phyloP scores from a whole-genome alignment of 1,139 yeast species.

The Yarrowia galli region DNA sequence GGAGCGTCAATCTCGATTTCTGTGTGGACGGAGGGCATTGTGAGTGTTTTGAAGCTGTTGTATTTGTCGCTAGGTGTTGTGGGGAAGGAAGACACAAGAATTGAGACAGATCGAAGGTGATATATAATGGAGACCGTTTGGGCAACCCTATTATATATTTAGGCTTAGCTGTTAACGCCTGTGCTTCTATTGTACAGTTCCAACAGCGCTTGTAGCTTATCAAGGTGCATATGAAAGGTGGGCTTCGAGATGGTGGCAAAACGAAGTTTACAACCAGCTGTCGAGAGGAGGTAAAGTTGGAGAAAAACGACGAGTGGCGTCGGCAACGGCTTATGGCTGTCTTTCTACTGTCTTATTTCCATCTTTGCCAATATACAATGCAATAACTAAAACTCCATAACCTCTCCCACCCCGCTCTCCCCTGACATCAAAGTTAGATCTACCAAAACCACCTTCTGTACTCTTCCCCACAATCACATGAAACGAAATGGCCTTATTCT shows the following conservation, averaged over 20 bases:
- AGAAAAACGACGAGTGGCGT: background rate
- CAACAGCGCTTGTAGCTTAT: background rate
- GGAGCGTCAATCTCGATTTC: conserved; percentile 31
- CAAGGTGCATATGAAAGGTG: conserved; percentile 22
- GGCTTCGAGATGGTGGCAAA: background rate
- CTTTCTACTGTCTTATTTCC: background rate
- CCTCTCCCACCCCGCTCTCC: too few species aligned
- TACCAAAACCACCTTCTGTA: background rate
- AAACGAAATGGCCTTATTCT: conserved; percentile 8
- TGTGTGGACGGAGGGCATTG: conserved; percentile 17
- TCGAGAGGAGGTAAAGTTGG: background rate
- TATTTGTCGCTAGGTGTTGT: too few species aligned
- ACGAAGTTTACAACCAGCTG: background rate
- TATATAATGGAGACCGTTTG: background rate
- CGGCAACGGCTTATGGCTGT: too few species aligned
- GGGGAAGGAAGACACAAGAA: too few species aligned
- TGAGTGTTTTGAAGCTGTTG: background rate
- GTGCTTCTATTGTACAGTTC: background rate
- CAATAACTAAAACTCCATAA: background rate
- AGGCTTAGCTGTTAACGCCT: conserved; percentile 13
- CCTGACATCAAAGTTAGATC: conserved; percentile 8
- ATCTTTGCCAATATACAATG: background rate
- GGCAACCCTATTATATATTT: conserved; percentile 6
- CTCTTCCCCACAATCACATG: conserved; percentile 28
- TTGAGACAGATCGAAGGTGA: background rate